These are phyloP conservation scores for Prosopis cineraria DNA, from an alignment of 306 rosid genomes.

Conservation along the genomic window DNA sequence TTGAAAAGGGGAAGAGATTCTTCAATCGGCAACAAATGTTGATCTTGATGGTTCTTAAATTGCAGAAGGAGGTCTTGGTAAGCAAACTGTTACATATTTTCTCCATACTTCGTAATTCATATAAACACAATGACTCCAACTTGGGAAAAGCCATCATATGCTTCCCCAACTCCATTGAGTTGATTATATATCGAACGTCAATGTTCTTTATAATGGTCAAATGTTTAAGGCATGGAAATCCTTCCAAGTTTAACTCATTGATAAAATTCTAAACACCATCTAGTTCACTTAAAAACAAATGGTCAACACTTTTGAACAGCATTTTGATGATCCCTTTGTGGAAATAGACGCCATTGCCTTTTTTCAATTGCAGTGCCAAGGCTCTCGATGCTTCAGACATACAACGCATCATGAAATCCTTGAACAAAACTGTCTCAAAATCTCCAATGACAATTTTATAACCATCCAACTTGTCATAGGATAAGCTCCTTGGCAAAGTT, in stretches of 20 bases:
- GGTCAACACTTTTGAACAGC: neutral
- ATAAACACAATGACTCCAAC: neutral
- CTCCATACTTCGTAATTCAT: neutral
- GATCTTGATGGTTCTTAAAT: neutral
- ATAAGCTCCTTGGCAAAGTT: neutral
- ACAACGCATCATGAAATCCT: neutral
- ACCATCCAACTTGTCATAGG: neutral
- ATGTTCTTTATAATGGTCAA: neutral
- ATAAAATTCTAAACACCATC: neutral
- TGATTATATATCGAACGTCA: neutral
- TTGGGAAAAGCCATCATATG: neutral
- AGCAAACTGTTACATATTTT: neutral
- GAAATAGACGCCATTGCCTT: neutral
- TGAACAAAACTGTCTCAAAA: neutral
- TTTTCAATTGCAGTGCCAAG: neutral
- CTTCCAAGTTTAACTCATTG: neutral
- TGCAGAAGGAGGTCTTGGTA: neutral
- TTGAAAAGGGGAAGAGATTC: neutral
- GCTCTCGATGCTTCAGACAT: neutral
- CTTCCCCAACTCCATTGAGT: neutral
- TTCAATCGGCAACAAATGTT: neutral
- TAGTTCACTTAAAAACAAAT: neutral
- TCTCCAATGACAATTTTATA: neutral
- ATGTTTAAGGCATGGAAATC: neutral
- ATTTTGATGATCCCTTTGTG: neutral